These are phyloP conservation scores for Senna siamea DNA, from an alignment of 306 rosid genomes.

Conservation along the genomic window DNA sequence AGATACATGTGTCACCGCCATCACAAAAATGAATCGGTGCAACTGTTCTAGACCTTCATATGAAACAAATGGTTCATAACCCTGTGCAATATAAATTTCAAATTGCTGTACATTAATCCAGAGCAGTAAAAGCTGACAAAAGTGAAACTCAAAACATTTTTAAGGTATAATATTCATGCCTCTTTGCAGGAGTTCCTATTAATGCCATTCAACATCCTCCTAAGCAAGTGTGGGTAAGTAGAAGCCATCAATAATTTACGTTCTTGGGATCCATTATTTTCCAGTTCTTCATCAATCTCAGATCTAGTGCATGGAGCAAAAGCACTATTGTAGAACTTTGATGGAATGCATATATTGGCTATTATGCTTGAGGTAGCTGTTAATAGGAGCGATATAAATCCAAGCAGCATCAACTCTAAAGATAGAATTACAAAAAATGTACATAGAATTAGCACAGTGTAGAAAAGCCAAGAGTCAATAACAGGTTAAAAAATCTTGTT, in stretches of 20 bases:
- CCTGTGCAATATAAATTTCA: conserved; percentile 57
- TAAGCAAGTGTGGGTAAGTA: conserved; percentile 49
- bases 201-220: conserved; percentile 66
- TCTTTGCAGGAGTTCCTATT: conserved; percentile 66
- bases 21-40: conserved; percentile 96
- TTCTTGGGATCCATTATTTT: conserved; percentile 48
- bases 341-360: conserved; percentile 88
- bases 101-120: conserved; percentile 29
- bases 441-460: conserved; percentile 22
- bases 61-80: conserved; percentile 91
- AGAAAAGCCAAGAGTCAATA: conserved; percentile 11
- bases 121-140: conserved; percentile 27
- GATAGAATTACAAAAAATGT: conserved; percentile 35
- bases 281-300: conserved; percentile 69
- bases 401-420: conserved; percentile 98
- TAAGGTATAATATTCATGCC: conserved; percentile 49
- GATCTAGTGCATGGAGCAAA: conserved; percentile 84
- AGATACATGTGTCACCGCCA: conserved; percentile 94
- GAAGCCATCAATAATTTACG: conserved; percentile 67
- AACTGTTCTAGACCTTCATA: conserved; percentile 96
- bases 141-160: conserved; percentile 26
- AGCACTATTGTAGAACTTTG: conserved; percentile 73
- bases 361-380: conserved; percentile 92
- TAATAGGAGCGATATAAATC: conserved; percentile 94
- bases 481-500: conserved; percentile 18